Conservation (phyloP, 306 rosid genomes). For the Vigna nakashimae region DNA sequence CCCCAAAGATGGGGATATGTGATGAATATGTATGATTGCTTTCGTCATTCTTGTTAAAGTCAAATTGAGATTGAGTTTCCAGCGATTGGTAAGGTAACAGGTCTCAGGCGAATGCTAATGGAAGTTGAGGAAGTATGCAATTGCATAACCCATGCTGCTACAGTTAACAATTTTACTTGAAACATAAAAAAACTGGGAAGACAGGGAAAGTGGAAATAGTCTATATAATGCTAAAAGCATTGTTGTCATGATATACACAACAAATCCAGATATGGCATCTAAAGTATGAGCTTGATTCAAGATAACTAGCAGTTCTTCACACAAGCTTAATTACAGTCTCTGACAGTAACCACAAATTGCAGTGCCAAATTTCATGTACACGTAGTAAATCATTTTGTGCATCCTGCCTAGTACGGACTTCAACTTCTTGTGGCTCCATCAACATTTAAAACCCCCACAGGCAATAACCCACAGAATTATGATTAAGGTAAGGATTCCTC, state of each 20-base stretch:
- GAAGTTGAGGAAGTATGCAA: no score
- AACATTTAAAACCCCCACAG: slow-evolving; percentile 91
- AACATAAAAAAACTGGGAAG: not conserved
- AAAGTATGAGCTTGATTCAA: slow-evolving; percentile 25
- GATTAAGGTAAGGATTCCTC: slow-evolving; percentile 67
- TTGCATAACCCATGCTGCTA: not conserved
- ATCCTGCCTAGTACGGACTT: slow-evolving; percentile 44
- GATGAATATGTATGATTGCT: no score
- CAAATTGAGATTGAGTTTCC: no score
- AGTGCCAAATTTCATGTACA: slow-evolving; percentile 44
- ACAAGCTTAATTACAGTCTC: slow-evolving; percentile 50
- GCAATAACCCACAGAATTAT: slow-evolving; percentile 80
- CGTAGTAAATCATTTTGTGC: slow-evolving; percentile 51
- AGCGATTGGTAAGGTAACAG: no score
- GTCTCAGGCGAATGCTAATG: no score
- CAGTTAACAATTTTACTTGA: slow-evolving; percentile 10
- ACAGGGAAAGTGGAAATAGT: slow-evolving; percentile 17
- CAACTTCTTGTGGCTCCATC: slow-evolving; percentile 45
- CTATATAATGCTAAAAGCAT: slow-evolving; percentile 5
- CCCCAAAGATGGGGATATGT: no score
- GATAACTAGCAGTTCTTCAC: slow-evolving; percentile 36
- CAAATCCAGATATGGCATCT: slow-evolving; percentile 2
- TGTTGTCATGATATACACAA: slow-evolving; percentile 31
- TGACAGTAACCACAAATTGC: slow-evolving; percentile 42
- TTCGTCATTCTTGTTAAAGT: no score